A percentile compares a stretch with the other conserved stretches of the same genome.
phyloP scores from a whole-genome alignment of 2,329 filamentous ascomycete genomes.

The Calonectria pauciramosa region DNA sequence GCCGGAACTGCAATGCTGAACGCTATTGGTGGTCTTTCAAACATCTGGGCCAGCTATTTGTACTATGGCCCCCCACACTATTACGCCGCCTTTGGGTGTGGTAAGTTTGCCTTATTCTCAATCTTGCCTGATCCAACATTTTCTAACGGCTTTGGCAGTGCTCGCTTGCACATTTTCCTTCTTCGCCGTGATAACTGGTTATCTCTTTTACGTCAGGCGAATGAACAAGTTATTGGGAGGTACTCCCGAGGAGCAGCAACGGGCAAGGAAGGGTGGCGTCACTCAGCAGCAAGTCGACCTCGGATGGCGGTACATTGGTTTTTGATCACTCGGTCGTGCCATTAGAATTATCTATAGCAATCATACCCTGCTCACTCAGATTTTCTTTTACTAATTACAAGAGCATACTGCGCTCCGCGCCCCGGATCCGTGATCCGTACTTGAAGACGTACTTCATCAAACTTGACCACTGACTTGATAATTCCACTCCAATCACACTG shows the following conservation, averaged over 20 bases:
- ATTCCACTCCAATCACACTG: not conserved
- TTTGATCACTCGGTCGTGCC: not conserved
- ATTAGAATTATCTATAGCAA: not conserved
- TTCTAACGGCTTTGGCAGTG: not conserved
- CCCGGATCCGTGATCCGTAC: too few relatives aligned
- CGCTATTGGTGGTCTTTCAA: constrained; percentile 50
- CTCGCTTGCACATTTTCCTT: not conserved
- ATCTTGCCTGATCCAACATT: not conserved
- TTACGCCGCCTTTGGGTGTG: constrained; percentile 54
- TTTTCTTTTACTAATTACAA: not conserved
- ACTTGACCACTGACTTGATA: not conserved
- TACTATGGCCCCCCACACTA: constrained; percentile 55
- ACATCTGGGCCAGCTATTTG: constrained; percentile 54
- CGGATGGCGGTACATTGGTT: constrained; percentile 3
- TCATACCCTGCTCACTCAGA: not conserved
- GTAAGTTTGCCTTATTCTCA: not conserved
- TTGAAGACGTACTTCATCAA: too few relatives aligned
- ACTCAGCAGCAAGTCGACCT: not conserved
- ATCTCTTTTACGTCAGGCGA: not conserved
- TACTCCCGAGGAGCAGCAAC: not conserved
- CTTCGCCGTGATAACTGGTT: not conserved
- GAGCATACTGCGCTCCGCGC: too few relatives aligned
- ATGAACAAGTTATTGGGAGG: not conserved
- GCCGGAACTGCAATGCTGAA: constrained; percentile 58
- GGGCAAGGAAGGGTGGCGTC: not conserved